Evolutionary conservation across 192 early-diverging fungal species (phyloP).

Genomic region (Radiomyces spectabilis): DNA sequence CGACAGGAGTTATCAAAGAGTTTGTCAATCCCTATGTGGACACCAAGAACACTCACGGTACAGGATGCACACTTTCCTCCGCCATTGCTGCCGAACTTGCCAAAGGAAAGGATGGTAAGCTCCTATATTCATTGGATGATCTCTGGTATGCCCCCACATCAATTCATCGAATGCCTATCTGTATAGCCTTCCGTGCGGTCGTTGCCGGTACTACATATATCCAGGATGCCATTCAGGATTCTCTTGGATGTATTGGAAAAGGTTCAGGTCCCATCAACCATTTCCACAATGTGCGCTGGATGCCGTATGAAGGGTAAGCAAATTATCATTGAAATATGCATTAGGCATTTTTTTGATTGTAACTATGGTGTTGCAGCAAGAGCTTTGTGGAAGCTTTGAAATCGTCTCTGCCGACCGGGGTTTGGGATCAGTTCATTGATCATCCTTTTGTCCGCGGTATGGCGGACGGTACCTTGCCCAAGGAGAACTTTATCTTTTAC

Average conservation of each 20-base stretch:
- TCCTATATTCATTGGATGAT: no score
- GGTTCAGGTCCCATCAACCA: conserved; percentile 78
- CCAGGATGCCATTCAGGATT: conserved; percentile 51
- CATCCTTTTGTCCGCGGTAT: conserved; percentile 72
- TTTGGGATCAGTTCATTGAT: conserved; percentile 60
- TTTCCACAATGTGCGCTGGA: conserved; percentile 41
- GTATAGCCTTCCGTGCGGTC: conserved; percentile 45
- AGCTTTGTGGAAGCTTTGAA: conserved; percentile 15
- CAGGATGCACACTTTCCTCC: conserved; percentile 80
- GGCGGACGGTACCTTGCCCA: conserved; percentile 67
- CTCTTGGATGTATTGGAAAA: conserved; percentile 47
- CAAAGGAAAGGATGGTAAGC: conserved; percentile 37
- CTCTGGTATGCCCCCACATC: no score
- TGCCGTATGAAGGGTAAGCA: conserved; percentile 36
- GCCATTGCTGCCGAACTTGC: conserved; percentile 72
- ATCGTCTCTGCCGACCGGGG: conserved; percentile 6
- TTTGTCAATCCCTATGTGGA: conserved; percentile 51
- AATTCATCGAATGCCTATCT: no score
- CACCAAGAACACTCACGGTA: conserved; percentile 75
- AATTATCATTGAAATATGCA: neutral
- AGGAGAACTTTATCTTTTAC: conserved; percentile 64
- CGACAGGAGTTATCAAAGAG: conserved; percentile 28
- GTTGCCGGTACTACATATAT: conserved; percentile 52
- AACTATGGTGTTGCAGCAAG: neutral
- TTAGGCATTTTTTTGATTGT: neutral